Conservation (phyloP, 805 yeast genomes). For the Yarrowia deformans region DNA sequence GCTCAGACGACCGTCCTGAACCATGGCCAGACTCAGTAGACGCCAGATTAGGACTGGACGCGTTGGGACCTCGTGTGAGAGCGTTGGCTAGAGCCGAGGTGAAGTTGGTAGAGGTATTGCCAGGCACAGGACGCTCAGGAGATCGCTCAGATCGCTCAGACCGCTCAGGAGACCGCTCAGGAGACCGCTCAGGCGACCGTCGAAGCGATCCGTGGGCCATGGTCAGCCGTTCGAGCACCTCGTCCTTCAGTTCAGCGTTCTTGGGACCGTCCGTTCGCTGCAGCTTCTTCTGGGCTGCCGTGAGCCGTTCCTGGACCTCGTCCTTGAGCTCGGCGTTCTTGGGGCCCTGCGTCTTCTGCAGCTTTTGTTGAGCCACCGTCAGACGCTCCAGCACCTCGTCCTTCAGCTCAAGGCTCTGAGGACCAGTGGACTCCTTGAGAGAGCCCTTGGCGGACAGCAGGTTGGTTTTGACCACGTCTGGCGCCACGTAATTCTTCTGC, state of each 20-base stretch:
- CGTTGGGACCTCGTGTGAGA: constrained; percentile 23
- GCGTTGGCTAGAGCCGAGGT: constrained; percentile 24
- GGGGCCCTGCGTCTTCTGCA: constrained; percentile 16
- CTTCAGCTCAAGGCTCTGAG: constrained; percentile 8
- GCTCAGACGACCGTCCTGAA: constrained; percentile 8
- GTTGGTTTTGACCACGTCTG: constrained; percentile 42
- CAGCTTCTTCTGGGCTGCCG: constrained; percentile 23
- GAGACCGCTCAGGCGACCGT: constrained; percentile 28
- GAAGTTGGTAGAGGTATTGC: neutral
- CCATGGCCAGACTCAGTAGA: neutral
- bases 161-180: neutral
- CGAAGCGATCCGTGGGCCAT: constrained; percentile 14
- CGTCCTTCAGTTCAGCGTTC: constrained; percentile 18
- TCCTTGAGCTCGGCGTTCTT: constrained; percentile 29
- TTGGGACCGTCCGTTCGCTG: constrained; percentile 30
- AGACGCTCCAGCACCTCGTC: constrained; percentile 30
- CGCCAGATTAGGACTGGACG: constrained; percentile 8
- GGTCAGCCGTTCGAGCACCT: constrained; percentile 34
- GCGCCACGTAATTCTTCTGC: constrained; percentile 43
- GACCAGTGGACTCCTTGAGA: constrained; percentile 36
- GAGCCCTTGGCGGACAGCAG: constrained; percentile 42
- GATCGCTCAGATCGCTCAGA: neutral
- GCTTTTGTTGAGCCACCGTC: constrained; percentile 20
- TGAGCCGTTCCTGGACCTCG: constrained; percentile 29
- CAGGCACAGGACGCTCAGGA: constrained; percentile 19